These are phyloP conservation scores for Talaromyces ruber DNA, from an alignment of 495 filamentous ascomycete species.

Conservation along the genomic window DNA sequence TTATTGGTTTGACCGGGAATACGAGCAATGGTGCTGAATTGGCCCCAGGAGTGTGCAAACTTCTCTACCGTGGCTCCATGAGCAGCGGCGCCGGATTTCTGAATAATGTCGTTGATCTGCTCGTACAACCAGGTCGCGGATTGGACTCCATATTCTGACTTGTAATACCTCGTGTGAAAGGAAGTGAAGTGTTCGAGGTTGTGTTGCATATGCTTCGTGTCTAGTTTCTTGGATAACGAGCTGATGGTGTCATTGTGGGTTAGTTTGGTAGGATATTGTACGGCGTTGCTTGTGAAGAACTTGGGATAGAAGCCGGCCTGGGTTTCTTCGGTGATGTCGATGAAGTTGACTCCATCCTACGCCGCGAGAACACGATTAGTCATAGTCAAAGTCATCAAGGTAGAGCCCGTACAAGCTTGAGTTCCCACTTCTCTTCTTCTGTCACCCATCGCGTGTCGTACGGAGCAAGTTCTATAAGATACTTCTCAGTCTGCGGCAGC, in stretches of 20 bases:
- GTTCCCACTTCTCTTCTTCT: slow-evolving; percentile 89
- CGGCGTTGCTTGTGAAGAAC: slow-evolving; percentile 17
- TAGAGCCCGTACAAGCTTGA: slow-evolving; percentile 60
- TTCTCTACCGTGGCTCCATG: slow-evolving; percentile 58
- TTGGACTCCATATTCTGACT: slow-evolving; percentile 73
- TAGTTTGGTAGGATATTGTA: slow-evolving; percentile 59
- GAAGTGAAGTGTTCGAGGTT: slow-evolving; percentile 71
- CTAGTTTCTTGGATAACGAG: slow-evolving; percentile 57
- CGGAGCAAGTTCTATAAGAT: slow-evolving; percentile 80
- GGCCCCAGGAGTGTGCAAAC: slow-evolving; percentile 82
- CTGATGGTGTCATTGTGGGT: slow-evolving; percentile 55
- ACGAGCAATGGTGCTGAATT: slow-evolving; percentile 85
- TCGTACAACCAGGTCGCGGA: slow-evolving; percentile 82
- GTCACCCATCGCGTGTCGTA: slow-evolving; percentile 78
- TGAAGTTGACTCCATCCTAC: slow-evolving; percentile 80
- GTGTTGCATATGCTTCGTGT: slow-evolving; percentile 67
- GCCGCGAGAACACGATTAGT: not conserved
- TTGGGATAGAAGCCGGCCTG: slow-evolving; percentile 26
- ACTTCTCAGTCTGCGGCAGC: slow-evolving; percentile 37
- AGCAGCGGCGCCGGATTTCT: slow-evolving; percentile 57
- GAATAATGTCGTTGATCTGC: slow-evolving; percentile 65
- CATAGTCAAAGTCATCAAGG: not conserved
- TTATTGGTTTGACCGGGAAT: slow-evolving; percentile 81
- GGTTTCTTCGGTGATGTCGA: slow-evolving; percentile 75
- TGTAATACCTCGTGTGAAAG: slow-evolving; percentile 87